Base-by-base conservation (phyloP, 2,329 filamentous ascomycete species). In the Trichoderma semiorbis region DNA sequence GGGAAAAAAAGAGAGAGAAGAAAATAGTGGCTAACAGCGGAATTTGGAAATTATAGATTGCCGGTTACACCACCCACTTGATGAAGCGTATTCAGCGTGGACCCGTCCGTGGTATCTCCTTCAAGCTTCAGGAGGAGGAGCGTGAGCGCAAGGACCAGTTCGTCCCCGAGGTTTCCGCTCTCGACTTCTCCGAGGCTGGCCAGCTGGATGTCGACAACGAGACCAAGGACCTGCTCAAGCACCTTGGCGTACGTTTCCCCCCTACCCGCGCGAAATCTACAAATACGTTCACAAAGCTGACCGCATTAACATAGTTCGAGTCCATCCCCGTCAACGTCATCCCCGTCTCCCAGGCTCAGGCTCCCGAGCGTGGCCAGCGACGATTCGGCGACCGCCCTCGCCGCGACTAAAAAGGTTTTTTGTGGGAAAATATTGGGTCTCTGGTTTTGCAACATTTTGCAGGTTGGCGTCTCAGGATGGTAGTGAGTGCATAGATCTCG, bases 121-220 rank as follows among this genome's bases (percentile, higher is more conserved):
- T 99, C 95, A 99, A 99, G 91, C 93, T 99, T 74, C 96, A 99
- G 89, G 96, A 99, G 89, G 96, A 99, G 90, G 96, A 99, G 92
- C 94, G 96, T 90, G 96, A 99, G 89, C 93, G 96, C 85, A 99
- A 99, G 93, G 96, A 99, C 89, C 96, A 99, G 90, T 99, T 98
- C 89, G 96, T 99, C 78, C 96, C 96, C 82, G 96, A 99, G 88
- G 90, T 99, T 80, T 99, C 97, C 74, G 96, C 96, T 83, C 93
- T 99, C 84, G 96, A 99, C 90, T 97, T 98, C 89, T 94, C 90
- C 84, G 96, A 98, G 88, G 92, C 87, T 83, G 96, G 96, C 81
- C 92, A 95, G 85, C 90, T 99, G 80, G 95, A 98, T 80, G 93
- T 97, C 82, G 96, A 99, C 84, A 86, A 90, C 85, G 96, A 99